A percentile compares a stretch with the other conserved stretches of the same genome.
Conservation (phyloP, 257 asterid species). For the Fraxinus anomala region DNA sequence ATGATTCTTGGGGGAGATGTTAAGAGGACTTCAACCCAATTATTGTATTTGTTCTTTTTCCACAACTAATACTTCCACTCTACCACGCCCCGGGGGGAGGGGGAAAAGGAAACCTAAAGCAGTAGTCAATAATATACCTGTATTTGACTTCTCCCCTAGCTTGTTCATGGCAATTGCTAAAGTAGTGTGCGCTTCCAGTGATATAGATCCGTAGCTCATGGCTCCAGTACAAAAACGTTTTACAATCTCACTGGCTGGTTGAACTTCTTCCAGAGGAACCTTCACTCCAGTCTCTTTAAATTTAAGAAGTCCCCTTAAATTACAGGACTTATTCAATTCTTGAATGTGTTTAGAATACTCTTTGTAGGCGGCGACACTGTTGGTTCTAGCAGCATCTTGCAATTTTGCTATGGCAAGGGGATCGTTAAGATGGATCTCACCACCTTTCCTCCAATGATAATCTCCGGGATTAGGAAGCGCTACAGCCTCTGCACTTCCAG, state of each 20-base stretch:
- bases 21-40: background rate
- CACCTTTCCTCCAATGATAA: constrained; percentile 98
- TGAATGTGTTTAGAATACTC: constrained; percentile 87
- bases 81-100: background rate
- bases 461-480: constrained; percentile 99
- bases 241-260: constrained; percentile 93
- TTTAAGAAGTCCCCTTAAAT: constrained; percentile 93
- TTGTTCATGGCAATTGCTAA: constrained; percentile 96
- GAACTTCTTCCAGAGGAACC: constrained; percentile 87
- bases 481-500: constrained; percentile 93
- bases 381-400: constrained; percentile 91
- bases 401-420: constrained; percentile 95
- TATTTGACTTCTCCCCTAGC: constrained; percentile 93
- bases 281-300: constrained; percentile 64
- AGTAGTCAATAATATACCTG: constrained; percentile 55
- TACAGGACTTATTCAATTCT: constrained; percentile 84
- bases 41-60: background rate
- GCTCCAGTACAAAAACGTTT: constrained; percentile 96
- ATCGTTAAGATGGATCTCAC: constrained; percentile 92
- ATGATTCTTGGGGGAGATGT: background rate
- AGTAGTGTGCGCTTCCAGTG: constrained; percentile 92
- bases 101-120: background rate
- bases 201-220: constrained; percentile 98
- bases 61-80: background rate
- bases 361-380: constrained; percentile 90